Base-by-base conservation (phyloP, 371 early-diverging fungal genomes). In the Mortierella sp. region DNA sequence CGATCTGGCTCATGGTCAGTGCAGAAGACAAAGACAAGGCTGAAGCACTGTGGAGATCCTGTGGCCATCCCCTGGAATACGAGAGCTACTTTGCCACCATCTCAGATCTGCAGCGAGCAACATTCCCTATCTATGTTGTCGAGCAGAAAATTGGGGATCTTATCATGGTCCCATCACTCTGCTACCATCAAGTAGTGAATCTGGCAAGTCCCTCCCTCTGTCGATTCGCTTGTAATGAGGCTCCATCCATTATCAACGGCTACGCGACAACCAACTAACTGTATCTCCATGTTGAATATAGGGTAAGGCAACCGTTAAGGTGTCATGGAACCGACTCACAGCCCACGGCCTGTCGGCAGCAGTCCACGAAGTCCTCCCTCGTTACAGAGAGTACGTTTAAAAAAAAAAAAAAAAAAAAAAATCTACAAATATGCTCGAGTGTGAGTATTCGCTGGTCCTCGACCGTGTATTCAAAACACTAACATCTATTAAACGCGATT, bases 141-240 rank as follows among this genome's bases (percentile, higher is more conserved):
- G 64, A 81, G 38, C 82, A 81, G 56, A 63, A 52, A 51, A 45
- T 79, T 18, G 82, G 82, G 6, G 82, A 81, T 34, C 69, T 79
- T 58, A 70, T 81, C 7, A 58, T 81, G 60, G 80, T 81, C 9
- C 82, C 82, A 3, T 68, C 72, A 16, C 52, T 58, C 7, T 43
- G 70, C 31, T 66, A 63, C 42, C 82, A 81, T 43, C 79, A 81
- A 54, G 82, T 81, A 18, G 42, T 81, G 26, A 74, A 80, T 58
- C 30, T 66, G 67, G 74, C 74, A 60, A 26, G 54, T 53, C n/a
- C 14, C 19, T 39, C 27, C 31, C 8, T 7, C 21, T 23, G 8
- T n/a, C 4, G 18, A 16, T 10, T 18, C 4, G 23, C 10, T 23
- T 7, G 2, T 23, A 6, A 24, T 23, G 16, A 6, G 7, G 19